Percentiles rank a stretch among this genome's conserved stretches.
phyloP scores from a whole-genome alignment of 768 basidiomycete species.

The Mycena crocata region DNA sequence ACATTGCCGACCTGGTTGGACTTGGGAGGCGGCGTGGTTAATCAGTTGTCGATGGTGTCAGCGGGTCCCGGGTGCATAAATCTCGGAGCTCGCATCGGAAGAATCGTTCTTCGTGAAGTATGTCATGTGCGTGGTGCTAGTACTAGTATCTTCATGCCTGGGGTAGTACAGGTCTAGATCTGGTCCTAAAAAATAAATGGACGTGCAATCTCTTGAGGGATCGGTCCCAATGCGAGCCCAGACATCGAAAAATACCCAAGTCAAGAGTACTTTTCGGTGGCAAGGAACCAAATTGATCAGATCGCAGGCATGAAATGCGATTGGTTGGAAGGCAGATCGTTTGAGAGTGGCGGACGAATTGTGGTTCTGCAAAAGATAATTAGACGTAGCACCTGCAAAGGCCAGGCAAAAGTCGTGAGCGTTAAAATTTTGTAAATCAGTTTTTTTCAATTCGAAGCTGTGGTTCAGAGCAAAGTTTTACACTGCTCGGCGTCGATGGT shows the following conservation, averaged over 20 bases:
- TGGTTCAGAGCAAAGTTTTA: too few species aligned
- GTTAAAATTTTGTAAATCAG: too few species aligned
- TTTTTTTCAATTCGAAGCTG: too few species aligned
- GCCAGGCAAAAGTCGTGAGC: too few species aligned
- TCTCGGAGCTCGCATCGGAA: conserved; percentile 20
- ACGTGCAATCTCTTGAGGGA: too few species aligned
- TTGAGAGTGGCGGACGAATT: background rate
- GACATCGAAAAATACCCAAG: background rate
- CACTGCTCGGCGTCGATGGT: too few species aligned
- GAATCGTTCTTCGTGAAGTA: conserved; percentile 2
- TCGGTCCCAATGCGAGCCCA: background rate
- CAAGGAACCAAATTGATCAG: background rate
- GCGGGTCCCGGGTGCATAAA: conserved; percentile 9
- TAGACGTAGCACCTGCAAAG: too few species aligned
- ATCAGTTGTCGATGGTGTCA: conserved; percentile 3
- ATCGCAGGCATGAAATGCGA: background rate
- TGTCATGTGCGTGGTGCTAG: too few species aligned
- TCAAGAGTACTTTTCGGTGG: background rate
- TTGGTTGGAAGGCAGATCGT: background rate
- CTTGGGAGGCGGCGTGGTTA: background rate
- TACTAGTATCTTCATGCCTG: too few species aligned
- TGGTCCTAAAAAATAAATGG: too few species aligned
- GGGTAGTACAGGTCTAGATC: too few species aligned
- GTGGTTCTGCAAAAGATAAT: background rate
- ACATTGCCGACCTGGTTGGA: background rate